Percentiles rank a stretch among this genome's conserved stretches.
Evolutionary conservation across 345 rosid species (phyloP).

Genomic region (Angophora floribunda): DNA sequence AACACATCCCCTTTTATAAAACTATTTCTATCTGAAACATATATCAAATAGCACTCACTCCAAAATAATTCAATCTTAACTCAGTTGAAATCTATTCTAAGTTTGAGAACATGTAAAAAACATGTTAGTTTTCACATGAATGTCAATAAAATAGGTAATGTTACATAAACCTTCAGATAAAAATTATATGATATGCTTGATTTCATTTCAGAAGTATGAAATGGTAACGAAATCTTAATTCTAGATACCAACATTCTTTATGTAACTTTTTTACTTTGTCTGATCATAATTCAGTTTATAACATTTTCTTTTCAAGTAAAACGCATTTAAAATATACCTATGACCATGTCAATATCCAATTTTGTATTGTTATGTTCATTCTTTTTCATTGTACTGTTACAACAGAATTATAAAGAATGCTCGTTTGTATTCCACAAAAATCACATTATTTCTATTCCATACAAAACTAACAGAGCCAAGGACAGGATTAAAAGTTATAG

Average conservation of each 20-base stretch:
- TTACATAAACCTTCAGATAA: neutral
- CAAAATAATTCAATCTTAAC: neutral
- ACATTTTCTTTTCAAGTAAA: neutral
- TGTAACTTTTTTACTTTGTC: neutral
- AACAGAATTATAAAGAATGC: neutral
- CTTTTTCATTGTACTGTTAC: neutral
- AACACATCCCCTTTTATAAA: neutral
- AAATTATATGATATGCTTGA: neutral
- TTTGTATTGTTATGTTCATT: neutral
- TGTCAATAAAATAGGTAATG: neutral
- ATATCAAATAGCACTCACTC: neutral
- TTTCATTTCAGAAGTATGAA: neutral
- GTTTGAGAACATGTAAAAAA: neutral
- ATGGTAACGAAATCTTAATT: neutral
- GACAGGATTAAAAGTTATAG: neutral
- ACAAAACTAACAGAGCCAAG: neutral
- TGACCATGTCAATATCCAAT: neutral
- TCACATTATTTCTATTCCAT: neutral
- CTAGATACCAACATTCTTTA: neutral
- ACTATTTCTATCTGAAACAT: neutral
- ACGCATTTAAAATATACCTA: neutral
- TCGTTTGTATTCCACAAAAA: neutral
- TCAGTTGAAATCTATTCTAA: neutral
- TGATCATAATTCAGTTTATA: neutral
- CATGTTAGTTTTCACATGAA: neutral